phyloP scores from a whole-genome alignment of 192 early-diverging fungal species.

The Helicostylum pulchrum region DNA sequence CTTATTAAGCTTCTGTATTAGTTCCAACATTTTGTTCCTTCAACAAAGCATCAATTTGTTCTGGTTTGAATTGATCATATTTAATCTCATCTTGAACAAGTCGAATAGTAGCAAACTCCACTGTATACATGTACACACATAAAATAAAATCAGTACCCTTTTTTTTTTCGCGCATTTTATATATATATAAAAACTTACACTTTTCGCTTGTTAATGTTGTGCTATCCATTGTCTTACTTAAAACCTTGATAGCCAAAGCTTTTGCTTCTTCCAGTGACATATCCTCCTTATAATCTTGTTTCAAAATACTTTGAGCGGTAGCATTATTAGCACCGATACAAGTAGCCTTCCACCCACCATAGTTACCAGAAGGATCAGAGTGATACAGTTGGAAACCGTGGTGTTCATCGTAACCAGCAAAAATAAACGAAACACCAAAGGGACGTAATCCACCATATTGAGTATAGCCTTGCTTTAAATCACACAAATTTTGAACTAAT shows the following conservation, averaged over 20 bases:
- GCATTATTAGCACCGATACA: conserved; percentile 95
- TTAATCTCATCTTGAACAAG: conserved; percentile 56
- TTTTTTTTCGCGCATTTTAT: not conserved
- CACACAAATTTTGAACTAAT: conserved; percentile 91
- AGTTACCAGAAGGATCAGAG: conserved; percentile 98
- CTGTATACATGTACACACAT: conserved; percentile 34
- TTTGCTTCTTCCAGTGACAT: conserved; percentile 86
- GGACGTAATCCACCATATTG: conserved; percentile 98
- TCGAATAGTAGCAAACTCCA: conserved; percentile 89
- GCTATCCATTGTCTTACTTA: conserved; percentile 96
- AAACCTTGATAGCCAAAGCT: conserved; percentile 86
- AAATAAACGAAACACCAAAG: conserved; percentile 97
- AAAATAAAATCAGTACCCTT: not conserved
- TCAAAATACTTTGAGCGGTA: conserved; percentile 88
- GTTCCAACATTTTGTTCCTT: conserved; percentile 63
- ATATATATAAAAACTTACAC: conserved; percentile 46
- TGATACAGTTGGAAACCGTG: conserved; percentile 96
- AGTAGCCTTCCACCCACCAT: conserved; percentile 97
- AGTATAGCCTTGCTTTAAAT: conserved; percentile 98
- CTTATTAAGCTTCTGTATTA: conserved; percentile 9
- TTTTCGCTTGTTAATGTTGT: conserved; percentile 90
- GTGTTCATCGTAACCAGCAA: conserved; percentile 89
- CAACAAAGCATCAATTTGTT: conserved; percentile 80
- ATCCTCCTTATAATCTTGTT: conserved; percentile 96
- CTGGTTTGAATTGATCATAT: conserved; percentile 66